A percentile compares a stretch with the other conserved stretches of the same genome.
Conservation (phyloP, 768 basidiomycete genomes). For the Suillus bovinus region DNA sequence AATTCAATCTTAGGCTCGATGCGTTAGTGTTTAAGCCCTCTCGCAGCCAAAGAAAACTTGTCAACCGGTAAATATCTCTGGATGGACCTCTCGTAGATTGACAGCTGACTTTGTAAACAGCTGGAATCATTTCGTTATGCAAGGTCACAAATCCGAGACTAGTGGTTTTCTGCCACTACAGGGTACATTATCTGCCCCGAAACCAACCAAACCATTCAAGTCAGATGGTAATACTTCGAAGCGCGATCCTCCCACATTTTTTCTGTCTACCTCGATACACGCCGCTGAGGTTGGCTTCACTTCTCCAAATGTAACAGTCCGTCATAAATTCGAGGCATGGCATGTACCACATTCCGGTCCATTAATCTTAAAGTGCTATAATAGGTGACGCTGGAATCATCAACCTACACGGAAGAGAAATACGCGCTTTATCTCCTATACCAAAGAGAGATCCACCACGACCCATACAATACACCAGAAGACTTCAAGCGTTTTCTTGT, state of each 20-base stretch:
- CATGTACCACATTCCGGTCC: not conserved
- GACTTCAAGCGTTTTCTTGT: slow-evolving; percentile 80
- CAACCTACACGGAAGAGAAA: slow-evolving; percentile 79
- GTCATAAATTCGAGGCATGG: slow-evolving; percentile 63
- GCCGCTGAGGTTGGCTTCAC: slow-evolving; percentile 47
- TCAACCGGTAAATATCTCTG: slow-evolving; percentile 56
- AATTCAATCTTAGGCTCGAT: slow-evolving; percentile 52
- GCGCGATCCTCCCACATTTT: slow-evolving; percentile 30
- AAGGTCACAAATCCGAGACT: slow-evolving; percentile 38
- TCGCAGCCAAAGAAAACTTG: slow-evolving; percentile 70
- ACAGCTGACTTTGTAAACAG: slow-evolving; percentile 34
- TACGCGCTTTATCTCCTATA: slow-evolving; percentile 76
- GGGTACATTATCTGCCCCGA: not conserved
- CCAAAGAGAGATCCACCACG: slow-evolving; percentile 77
- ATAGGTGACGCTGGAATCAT: slow-evolving; percentile 75
- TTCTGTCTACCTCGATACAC: slow-evolving; percentile 53
- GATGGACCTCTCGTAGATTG: not conserved
- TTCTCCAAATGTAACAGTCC: slow-evolving; percentile 27
- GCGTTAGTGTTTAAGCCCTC: slow-evolving; percentile 65
- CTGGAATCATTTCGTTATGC: slow-evolving; percentile 70
- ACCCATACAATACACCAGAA: slow-evolving; percentile 47
- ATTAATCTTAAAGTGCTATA: not conserved
- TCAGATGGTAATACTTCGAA: slow-evolving; percentile 9
- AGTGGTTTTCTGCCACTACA: slow-evolving; percentile 8
- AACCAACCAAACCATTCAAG: not conserved